phyloP scores from a whole-genome alignment of 176 grass and related monocot species.

The Chrysopogon serrulatus region DNA sequence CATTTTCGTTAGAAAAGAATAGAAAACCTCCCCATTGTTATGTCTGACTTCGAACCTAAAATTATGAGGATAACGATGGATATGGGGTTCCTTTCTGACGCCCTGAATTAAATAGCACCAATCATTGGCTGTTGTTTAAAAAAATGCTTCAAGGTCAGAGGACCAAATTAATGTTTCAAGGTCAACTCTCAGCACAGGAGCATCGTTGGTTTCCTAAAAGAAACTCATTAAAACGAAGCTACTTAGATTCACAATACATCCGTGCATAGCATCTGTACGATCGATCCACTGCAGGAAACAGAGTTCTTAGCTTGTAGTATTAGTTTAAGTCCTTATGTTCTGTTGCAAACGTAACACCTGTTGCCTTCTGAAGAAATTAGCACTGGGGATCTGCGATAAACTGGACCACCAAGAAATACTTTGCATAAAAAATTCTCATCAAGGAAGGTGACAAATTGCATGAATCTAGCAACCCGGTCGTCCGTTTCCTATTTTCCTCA shows the following conservation, averaged over 20 bases:
- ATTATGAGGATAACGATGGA: background rate
- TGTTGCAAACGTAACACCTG: background rate
- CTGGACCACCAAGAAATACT: background rate
- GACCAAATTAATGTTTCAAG: background rate
- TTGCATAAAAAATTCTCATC: background rate
- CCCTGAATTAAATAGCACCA: slow-evolving; percentile 39
- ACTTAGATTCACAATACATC: background rate
- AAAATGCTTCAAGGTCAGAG: slow-evolving; percentile 3
- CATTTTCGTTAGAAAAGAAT: background rate
- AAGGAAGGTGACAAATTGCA: background rate
- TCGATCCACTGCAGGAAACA: background rate
- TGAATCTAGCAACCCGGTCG: background rate
- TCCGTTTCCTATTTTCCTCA: background rate
- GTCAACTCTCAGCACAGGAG: slow-evolving; percentile 30
- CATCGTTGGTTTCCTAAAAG: background rate
- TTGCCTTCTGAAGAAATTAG: background rate
- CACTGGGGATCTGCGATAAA: background rate
- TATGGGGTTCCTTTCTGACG: background rate
- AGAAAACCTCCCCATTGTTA: background rate
- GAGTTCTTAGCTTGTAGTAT: background rate
- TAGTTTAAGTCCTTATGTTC: background rate
- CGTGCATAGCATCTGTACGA: background rate
- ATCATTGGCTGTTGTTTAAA: slow-evolving; percentile 5
- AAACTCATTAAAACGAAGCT: background rate
- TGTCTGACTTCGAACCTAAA: background rate